Base-by-base conservation (phyloP, 305 asterid species). In the Stenogyne calaminthoides region DNA sequence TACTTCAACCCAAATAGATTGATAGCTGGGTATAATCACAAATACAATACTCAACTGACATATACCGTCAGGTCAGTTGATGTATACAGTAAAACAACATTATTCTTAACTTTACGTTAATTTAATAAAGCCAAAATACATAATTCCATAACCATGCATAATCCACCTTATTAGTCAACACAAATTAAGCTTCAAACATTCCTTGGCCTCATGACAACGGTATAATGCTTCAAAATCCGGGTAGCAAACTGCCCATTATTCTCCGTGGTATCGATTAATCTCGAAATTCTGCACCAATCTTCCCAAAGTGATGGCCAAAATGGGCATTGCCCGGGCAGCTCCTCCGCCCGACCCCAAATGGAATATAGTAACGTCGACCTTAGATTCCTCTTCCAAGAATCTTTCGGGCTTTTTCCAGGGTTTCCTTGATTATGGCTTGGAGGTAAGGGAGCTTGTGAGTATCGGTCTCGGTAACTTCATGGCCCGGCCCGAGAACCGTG, bases 371-470 rank as follows among this genome's bases (percentile, higher is more conserved):
- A 86, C 81, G 27, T 88, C 96, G 5, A 86, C 87, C 11, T 78
- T 79, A 1, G 86, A 67, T 68, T 91, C 96, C 82, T 91, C 97
- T 58, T 91, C 89, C 44, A 89, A 14, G 80, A 91, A 87, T 20
- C 96, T 84, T 75, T 91, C 97, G 18, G 97, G 97, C 32, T 76
- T 84, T 46, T 82, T 79, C 96, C 97, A 91, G 89, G 3, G 88
- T 80, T 72, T 91, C 95, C 54, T 86, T 88, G 77, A 90, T 57
- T 62, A 87, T 88, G 0, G 93, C 97, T 58, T 88, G 91, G 34
- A 90, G 88, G 84, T 88, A 90, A 0, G 96, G 95, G 20, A 90
- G 85, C 37, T 86, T 83, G 3, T 40, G 62, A 20, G 82, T 80
- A 39, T 88, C 95, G 34, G 91, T 72, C 76, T 88, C 96, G 0